Evolutionary conservation across 805 yeast species (phyloP).

Genomic region (Wickerhamiella siamensis): DNA sequence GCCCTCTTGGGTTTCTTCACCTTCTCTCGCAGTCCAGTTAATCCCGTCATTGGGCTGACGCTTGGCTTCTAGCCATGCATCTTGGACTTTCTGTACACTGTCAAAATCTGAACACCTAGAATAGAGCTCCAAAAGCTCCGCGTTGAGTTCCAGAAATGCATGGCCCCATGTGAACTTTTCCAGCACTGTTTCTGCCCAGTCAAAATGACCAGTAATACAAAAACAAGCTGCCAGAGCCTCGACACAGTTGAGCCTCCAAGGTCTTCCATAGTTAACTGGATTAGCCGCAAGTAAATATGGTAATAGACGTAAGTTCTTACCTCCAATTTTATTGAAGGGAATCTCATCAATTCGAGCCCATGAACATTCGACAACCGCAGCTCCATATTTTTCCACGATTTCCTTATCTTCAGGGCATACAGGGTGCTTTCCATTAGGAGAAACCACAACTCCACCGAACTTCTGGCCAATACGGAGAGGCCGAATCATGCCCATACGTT

Average conservation of each 20-base stretch:
- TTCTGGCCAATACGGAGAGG: slow-evolving; percentile 82
- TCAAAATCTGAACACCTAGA: slow-evolving; percentile 69
- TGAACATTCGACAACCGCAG: slow-evolving; percentile 97
- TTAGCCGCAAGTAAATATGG: slow-evolving; percentile 94
- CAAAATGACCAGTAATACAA: slow-evolving; percentile 80
- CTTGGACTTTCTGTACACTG: slow-evolving; percentile 58
- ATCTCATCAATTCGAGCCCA: slow-evolving; percentile 97
- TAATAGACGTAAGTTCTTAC: slow-evolving; percentile 66
- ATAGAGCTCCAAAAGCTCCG: slow-evolving; percentile 61
- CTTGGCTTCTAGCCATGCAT: slow-evolving; percentile 54
- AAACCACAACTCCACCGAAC: slow-evolving; percentile 76
- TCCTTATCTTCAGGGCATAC: slow-evolving; percentile 79
- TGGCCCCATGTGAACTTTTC: slow-evolving; percentile 86
- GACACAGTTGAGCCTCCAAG: slow-evolving; percentile 91
- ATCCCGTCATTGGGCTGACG: slow-evolving; percentile 19
- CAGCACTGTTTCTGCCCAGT: slow-evolving; percentile 72
- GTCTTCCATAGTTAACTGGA: slow-evolving; percentile 91
- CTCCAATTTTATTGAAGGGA: slow-evolving; percentile 90
- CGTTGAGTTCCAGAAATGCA: slow-evolving; percentile 70
- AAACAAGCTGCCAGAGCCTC: slow-evolving; percentile 96
- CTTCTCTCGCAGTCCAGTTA: slow-evolving; percentile 69
- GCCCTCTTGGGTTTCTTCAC: slow-evolving; percentile 29
- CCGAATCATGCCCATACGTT: slow-evolving; percentile 70
- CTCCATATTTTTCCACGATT: slow-evolving; percentile 66
- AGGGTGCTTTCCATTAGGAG: slow-evolving; percentile 82